Evolutionary conservation across 495 filamentous ascomycete species (phyloP), one percentile per base, ranked within the genome.

Genomic region (Podospora fimiseda): DNA sequence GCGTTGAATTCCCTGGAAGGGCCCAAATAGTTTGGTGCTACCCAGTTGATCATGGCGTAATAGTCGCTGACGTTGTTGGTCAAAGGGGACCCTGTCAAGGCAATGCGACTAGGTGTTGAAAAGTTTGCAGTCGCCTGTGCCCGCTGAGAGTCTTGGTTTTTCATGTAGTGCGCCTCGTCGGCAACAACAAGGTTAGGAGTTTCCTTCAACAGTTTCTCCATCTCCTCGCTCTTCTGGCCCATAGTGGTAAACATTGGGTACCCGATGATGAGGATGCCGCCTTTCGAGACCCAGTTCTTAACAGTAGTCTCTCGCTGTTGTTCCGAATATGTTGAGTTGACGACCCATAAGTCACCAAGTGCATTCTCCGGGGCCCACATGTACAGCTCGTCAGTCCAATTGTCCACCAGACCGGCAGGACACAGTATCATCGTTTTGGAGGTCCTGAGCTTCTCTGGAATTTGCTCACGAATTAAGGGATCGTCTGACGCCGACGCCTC

Each of bases 21-120:
- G 14, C 87, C 89, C 3, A 96, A 74, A 58, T 87, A 95, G 22
- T 78, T 79, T 2, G 89, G 86, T 3, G 88, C 80, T 30, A 93
- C 82, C 90, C 90, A 97, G 48, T 92, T 82, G 45, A 97, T 85
- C 81, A 95, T 86, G 7, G 84, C 65, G 59, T 83, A 89, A 60
- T 95, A 95, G 55, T 97, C 90, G 38, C 74, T 65, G 1, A 96
- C 77, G 33, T 87, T 86, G 60, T 95, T 97, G 0, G 85, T 82
- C 15, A 97, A 64, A 8, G 91, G 91, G 0, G 90, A 91, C 0
- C 91, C 91, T 0, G 92, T 95, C 55, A 96, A 69, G 2, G 89
- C 92, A 60, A 97, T 88, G 9, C 91, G 84, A 53, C 78, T 85
- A 50, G 68, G 80, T 0, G 90, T 85, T 45, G 63, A 73, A 55